Evolutionary conservation across 345 rosid species (phyloP), one percentile per base, ranked within the genome.

Genomic region (Citrus maxima): DNA sequence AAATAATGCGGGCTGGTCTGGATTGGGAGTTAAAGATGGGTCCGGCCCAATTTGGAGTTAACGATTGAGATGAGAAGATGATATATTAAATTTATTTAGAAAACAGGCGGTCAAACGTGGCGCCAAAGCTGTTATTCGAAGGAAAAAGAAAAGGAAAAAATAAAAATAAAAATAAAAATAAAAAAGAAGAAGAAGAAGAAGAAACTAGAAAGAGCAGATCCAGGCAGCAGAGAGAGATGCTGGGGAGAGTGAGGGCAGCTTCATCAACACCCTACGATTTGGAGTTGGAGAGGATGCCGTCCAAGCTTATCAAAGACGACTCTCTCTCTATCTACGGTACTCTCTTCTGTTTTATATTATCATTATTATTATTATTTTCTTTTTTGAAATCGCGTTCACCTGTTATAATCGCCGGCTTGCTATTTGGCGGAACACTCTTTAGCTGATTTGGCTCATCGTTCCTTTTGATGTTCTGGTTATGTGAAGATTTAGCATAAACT

Each of bases 271-370:
- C 85, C 34, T 97, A 89, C 24, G 58, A 77, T 77, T 73, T 91
- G 78, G 94, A 93, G 82, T 71, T 90, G 73, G 94, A 90, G 80
- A 84, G 89, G 74, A 86, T 85, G 10, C 87, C 95, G 51, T 77
- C 97, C 42, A 93, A 95, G 86, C 80, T 91, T 80, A 82, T 91
- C 88, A 95, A 90, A 79, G 91, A 87, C 82, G 95, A 93, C 84
- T 86, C 89, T 78, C 88, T 95, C 86, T 95, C 98, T 82, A 75
- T 95, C 76, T 95, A 89, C 86, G 98, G 96, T 91, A 86, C 51
- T 27, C 66, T 51, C 46, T 75, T 49, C 18, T 7, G n/a, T 22
- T 21, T 9, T 22, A 7, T 35, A 37, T 10, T 19, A 13, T 9
- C 25, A 30, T 6, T 16, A 19, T 19, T 66, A 49, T 42, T 10